Evolutionary conservation across 2,329 filamentous ascomycete species (phyloP).

Genomic region (Fusarium guadeloupense): DNA sequence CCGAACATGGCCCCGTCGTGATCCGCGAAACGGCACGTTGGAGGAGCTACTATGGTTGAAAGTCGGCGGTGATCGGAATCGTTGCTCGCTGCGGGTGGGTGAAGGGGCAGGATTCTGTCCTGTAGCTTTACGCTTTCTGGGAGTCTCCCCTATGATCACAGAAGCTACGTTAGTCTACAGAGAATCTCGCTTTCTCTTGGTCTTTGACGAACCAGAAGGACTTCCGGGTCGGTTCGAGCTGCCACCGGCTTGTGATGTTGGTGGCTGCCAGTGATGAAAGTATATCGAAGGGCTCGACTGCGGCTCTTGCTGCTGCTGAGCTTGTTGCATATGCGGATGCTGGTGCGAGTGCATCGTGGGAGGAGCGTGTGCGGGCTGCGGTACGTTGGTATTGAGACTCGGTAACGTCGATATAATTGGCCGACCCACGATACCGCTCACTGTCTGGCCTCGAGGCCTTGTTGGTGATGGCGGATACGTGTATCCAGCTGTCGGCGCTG

Average conservation of each 20-base stretch:
- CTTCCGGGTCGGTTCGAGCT: constrained; percentile 74
- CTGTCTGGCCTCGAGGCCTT: constrained; percentile 60
- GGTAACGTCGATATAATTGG: constrained; percentile 53
- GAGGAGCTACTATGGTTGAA: constrained; percentile 44
- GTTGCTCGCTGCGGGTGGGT: constrained; percentile 44
- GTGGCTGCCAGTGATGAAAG: constrained; percentile 94
- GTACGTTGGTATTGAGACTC: constrained; percentile 57
- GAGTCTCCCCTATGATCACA: constrained; percentile 73
- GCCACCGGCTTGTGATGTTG: constrained; percentile 69
- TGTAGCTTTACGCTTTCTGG: constrained; percentile 84
- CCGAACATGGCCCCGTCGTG: constrained; percentile 47
- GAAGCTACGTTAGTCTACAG: constrained; percentile 51
- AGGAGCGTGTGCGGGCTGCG: constrained; percentile 45
- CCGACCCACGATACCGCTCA: constrained; percentile 54
- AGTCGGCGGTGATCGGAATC: constrained; percentile 48
- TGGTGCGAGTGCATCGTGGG: constrained; percentile 53
- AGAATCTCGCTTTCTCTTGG: constrained; percentile 58
- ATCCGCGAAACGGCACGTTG: constrained; percentile 37
- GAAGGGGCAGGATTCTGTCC: constrained; percentile 49
- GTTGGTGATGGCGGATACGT: constrained; percentile 61
- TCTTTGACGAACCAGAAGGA: constrained; percentile 76
- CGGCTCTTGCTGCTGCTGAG: constrained; percentile 63
- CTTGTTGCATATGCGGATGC: constrained; percentile 64
- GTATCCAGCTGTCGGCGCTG: constrained; percentile 54
- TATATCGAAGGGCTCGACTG: constrained; percentile 78